These are phyloP conservation scores for Gracilaria domingensis DNA, from an alignment of 23 red algal genomes.

Conservation along the genomic window DNA sequence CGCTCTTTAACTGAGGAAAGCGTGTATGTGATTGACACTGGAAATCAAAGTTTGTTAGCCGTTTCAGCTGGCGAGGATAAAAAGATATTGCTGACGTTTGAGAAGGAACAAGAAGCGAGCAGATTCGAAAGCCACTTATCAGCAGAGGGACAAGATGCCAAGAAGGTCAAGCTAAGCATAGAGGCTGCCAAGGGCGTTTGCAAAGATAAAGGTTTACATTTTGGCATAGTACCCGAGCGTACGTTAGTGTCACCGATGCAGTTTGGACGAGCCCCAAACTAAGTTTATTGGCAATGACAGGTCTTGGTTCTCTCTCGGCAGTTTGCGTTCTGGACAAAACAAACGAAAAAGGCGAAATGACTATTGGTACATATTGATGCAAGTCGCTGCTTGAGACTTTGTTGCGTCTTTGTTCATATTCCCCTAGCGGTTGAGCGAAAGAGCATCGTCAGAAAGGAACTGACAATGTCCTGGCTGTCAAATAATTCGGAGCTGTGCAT, in stretches of 20 bases:
- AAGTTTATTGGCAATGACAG: too few relatives aligned
- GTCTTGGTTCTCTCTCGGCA: too few relatives aligned
- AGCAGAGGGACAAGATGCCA: neutral
- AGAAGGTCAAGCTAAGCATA: neutral
- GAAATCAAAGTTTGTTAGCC: neutral
- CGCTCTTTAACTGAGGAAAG: neutral
- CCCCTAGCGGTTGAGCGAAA: too few relatives aligned
- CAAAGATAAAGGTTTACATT: neutral
- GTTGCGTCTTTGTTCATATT: too few relatives aligned
- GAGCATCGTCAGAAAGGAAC: too few relatives aligned
- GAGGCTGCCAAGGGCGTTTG: neutral
- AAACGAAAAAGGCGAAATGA: too few relatives aligned
- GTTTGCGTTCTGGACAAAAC: too few relatives aligned
- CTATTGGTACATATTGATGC: too few relatives aligned
- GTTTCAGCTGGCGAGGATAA: neutral
- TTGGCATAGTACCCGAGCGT: conserved; percentile 25
- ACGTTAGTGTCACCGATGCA: conserved; percentile 26
- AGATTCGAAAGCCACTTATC: conserved; percentile 1
- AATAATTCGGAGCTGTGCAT: too few relatives aligned
- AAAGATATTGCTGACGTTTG: conserved; percentile 32
- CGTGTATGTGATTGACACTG: neutral
- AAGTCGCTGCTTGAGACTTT: too few relatives aligned
- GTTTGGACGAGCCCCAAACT: neutral
- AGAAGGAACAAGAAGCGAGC: neutral
- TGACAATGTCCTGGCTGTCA: too few relatives aligned